Evolutionary conservation across 495 filamentous ascomycete species (phyloP).

Genomic region (Chaetomium fimeti): DNA sequence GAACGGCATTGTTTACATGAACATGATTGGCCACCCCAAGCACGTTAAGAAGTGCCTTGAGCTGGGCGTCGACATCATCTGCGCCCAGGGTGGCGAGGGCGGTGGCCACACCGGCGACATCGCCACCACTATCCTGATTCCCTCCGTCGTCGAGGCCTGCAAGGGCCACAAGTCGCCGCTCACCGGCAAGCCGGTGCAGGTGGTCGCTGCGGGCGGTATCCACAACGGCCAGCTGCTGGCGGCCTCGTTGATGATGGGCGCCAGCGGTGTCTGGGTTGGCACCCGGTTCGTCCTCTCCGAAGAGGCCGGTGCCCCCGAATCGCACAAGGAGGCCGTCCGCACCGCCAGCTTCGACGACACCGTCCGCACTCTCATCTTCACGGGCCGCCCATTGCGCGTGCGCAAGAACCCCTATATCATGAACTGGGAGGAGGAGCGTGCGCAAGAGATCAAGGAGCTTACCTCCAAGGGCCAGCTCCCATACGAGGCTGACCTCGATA

Average conservation of each 20-base stretch:
- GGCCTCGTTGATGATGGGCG: conserved; percentile 88
- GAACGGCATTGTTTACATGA: conserved; percentile 92
- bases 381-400: conserved; percentile 89
- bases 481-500: conserved; percentile 91
- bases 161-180: conserved; percentile 81
- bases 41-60: conserved; percentile 93
- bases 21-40: conserved; percentile 99
- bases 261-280: conserved; percentile 90
- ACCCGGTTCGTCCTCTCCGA: conserved; percentile 92
- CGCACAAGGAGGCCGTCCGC: conserved; percentile 94
- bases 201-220: conserved; percentile 91
- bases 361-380: conserved; percentile 96
- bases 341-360: conserved; percentile 93
- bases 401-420: conserved; percentile 88
- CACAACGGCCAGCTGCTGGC: conserved; percentile 91
- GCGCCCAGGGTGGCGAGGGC: conserved; percentile 79
- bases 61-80: conserved; percentile 85
- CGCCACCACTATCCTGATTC: conserved; percentile 68
- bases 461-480: conserved; percentile 86
- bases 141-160: conserved; percentile 79
- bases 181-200: conserved; percentile 81
- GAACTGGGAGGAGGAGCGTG: conserved; percentile 94
- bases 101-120: conserved; percentile 81
- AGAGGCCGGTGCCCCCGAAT: conserved; percentile 88
- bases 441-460: conserved; percentile 84